A percentile compares a stretch with the other conserved stretches of the same genome.
These are phyloP conservation scores for Penicillium verrucosum DNA, from an alignment of 2,329 filamentous ascomycete genomes.

Conservation along the genomic window DNA sequence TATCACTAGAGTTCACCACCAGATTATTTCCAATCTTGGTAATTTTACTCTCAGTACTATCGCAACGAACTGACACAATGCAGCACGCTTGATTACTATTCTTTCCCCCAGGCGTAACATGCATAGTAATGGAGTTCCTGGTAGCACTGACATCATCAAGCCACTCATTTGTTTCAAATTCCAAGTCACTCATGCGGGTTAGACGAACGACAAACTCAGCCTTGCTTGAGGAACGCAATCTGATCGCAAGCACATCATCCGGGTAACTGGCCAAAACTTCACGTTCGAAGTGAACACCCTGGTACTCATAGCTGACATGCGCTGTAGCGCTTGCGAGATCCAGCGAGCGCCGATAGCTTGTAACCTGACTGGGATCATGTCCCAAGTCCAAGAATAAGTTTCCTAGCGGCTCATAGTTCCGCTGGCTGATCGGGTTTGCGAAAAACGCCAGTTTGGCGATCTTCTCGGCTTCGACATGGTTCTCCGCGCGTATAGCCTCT, in stretches of 20 bases:
- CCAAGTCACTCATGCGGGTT: constrained; percentile 40
- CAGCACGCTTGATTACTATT: constrained; percentile 36
- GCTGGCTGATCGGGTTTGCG: constrained; percentile 45
- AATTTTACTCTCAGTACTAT: constrained; percentile 28
- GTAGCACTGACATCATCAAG: constrained; percentile 36
- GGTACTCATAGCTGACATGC: constrained; percentile 38
- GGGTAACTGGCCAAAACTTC: constrained; percentile 46
- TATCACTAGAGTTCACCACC: constrained; percentile 36
- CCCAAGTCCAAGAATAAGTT: constrained; percentile 44
- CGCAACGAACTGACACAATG: constrained; percentile 28
- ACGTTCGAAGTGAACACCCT: constrained; percentile 33
- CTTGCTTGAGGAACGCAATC: constrained; percentile 23
- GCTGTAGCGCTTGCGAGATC: constrained; percentile 39
- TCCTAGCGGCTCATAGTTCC: constrained; percentile 49
- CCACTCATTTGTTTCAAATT: constrained; percentile 47
- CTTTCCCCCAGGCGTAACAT: constrained; percentile 39
- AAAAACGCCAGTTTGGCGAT: constrained; percentile 45
- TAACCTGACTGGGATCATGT: constrained; percentile 28
- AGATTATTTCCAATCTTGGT: constrained; percentile 36
- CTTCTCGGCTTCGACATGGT: constrained; percentile 44
- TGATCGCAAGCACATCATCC: constrained; percentile 40
- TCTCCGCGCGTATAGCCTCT: constrained; percentile 40
- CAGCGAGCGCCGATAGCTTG: constrained; percentile 40
- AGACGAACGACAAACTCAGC: constrained; percentile 32
- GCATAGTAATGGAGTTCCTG: constrained; percentile 35